Evolutionary conservation across 495 filamentous ascomycete species (phyloP).

Genomic region (Penicillium bialowiezense): DNA sequence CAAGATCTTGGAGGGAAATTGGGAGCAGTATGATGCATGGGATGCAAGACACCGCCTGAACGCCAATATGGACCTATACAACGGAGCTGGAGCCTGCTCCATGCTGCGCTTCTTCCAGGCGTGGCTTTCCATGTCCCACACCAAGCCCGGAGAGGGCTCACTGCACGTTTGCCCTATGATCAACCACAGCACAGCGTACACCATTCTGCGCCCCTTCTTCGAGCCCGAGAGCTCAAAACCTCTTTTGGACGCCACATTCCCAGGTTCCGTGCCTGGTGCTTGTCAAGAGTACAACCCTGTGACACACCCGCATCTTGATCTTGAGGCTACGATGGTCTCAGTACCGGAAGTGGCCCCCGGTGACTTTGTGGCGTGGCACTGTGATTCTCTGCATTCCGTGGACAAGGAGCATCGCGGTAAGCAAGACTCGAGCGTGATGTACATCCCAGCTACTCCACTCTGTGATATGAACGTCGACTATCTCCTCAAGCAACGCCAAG

Average conservation of each 20-base stretch:
- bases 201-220: conserved; percentile 85
- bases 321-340: conserved; percentile 72
- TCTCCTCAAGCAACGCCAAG: conserved; percentile 63
- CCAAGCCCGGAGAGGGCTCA: conserved; percentile 71
- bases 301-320: conserved; percentile 74
- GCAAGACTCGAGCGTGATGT: conserved; percentile 74
- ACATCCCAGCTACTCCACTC: conserved; percentile 82
- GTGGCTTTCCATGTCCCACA: conserved; percentile 78
- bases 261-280: conserved; percentile 71
- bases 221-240: conserved; percentile 46
- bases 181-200: conserved; percentile 71
- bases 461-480: conserved; percentile 72
- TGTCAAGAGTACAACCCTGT: conserved; percentile 72
- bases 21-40: conserved; percentile 82
- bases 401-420: conserved; percentile 72
- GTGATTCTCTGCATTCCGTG: conserved; percentile 78
- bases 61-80: conserved; percentile 73
- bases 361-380: conserved; percentile 91
- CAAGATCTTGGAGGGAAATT: conserved; percentile 67
- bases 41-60: conserved; percentile 66
- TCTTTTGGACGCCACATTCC: conserved; percentile 48
- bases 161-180: conserved; percentile 81
- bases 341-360: conserved; percentile 74
- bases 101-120: conserved; percentile 89
- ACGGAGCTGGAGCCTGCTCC: conserved; percentile 76